phyloP scores from a whole-genome alignment of 169 alveolate species.

The Babesia ovis region DNA sequence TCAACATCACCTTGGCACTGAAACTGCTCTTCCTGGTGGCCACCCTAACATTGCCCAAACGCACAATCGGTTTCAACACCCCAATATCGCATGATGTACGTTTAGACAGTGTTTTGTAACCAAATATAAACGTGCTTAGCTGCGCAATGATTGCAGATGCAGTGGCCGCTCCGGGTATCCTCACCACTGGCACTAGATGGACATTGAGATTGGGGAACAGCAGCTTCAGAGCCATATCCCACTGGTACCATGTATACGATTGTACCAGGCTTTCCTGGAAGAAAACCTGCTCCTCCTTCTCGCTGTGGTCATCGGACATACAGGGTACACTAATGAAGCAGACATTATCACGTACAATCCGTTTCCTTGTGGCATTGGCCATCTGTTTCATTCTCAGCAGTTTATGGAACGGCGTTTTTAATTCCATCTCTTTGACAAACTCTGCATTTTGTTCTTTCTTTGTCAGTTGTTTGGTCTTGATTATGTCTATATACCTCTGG shows the following conservation, averaged over 20 bases:
- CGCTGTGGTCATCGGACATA: neutral
- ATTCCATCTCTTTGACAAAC: slow-evolving; percentile 34
- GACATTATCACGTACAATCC: neutral
- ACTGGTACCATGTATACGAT: slow-evolving; percentile 16
- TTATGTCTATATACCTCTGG: slow-evolving; percentile 28
- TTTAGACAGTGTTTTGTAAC: neutral
- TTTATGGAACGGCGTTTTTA: slow-evolving; percentile 12
- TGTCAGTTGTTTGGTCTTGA: slow-evolving; percentile 11
- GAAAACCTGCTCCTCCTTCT: slow-evolving; percentile 2
- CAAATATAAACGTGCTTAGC: slow-evolving; percentile 18
- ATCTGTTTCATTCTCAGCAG: slow-evolving; percentile 23
- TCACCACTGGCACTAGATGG: neutral
- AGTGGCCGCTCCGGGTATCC: neutral
- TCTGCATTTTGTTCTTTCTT: slow-evolving; percentile 15
- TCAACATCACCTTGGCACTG: slow-evolving; percentile 31
- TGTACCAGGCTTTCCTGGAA: neutral
- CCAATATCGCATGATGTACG: slow-evolving; percentile 12
- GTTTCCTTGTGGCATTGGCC: slow-evolving; percentile 2
- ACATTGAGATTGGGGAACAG: slow-evolving; percentile 23
- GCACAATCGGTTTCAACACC: slow-evolving; percentile 34
- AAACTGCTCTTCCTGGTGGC: slow-evolving; percentile 18
- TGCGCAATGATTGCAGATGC: slow-evolving; percentile 11
- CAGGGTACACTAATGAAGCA: slow-evolving; percentile 21
- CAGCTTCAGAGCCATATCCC: neutral
- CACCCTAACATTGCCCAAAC: slow-evolving; percentile 12